A percentile compares a stretch with the other conserved stretches of the same genome.
phyloP scores from a whole-genome alignment of 441 rosid species.

The Erodium moschatum region DNA sequence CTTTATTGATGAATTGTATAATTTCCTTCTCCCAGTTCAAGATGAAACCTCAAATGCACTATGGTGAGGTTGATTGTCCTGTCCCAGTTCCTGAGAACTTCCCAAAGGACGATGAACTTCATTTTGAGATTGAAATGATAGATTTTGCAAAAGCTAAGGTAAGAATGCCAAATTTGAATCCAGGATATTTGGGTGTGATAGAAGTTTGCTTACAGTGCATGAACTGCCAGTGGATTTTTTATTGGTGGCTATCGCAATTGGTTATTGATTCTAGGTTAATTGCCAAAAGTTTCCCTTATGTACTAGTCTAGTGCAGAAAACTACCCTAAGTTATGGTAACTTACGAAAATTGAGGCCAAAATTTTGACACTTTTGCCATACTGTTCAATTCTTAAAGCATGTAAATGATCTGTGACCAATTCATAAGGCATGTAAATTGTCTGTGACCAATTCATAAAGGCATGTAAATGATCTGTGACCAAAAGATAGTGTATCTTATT shows the following conservation, averaged over 20 bases:
- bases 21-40: conserved; percentile 53
- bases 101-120: conserved; percentile 87
- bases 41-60: conserved; percentile 90
- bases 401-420: too few species aligned
- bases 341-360: too few species aligned
- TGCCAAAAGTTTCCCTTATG: too few species aligned
- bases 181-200: conserved; percentile 6
- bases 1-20: neutral
- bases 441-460: too few species aligned
- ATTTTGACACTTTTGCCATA: too few species aligned
- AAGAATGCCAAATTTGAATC: conserved; percentile 22
- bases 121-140: conserved; percentile 86
- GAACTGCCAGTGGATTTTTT: neutral
- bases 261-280: neutral
- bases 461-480: too few species aligned
- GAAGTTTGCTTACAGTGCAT: neutral
- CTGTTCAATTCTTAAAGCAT: too few species aligned
- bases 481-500: too few species aligned
- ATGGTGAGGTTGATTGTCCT: conserved; percentile 81
- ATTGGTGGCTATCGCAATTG: neutral
- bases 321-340: too few species aligned
- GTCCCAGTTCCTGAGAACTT: conserved; percentile 56
- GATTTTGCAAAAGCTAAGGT: conserved; percentile 80
- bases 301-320: too few species aligned
- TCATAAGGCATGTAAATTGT: too few species aligned